phyloP scores from a whole-genome alignment of 805 yeast genomes.

The Pichia nakasei region DNA sequence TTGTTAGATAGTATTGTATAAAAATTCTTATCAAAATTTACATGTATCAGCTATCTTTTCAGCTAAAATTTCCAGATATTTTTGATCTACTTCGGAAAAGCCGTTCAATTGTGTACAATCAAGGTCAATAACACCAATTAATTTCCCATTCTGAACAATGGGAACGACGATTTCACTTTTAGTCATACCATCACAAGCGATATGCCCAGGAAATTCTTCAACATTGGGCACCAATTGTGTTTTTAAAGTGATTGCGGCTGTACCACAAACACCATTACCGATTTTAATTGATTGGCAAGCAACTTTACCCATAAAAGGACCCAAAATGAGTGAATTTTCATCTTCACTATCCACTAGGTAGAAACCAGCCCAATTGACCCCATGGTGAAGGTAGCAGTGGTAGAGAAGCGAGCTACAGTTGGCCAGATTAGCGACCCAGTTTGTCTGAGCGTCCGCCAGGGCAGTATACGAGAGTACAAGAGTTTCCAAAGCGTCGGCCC shows the following conservation, averaged over 20 bases:
- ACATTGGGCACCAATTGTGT: conserved; percentile 81
- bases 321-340: conserved; percentile 50
- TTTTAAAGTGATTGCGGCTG: conserved; percentile 48
- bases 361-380: conserved; percentile 91
- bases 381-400: conserved; percentile 65
- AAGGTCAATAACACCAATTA: conserved; percentile 76
- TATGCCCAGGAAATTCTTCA: conserved; percentile 77
- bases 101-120: conserved; percentile 64
- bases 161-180: conserved; percentile 92
- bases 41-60: conserved; percentile 43
- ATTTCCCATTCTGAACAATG: conserved; percentile 33
- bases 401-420: conserved; percentile 82
- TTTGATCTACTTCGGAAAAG: conserved; percentile 55
- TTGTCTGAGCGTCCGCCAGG: conserved; percentile 48
- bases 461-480: conserved; percentile 58
- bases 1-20: background rate
- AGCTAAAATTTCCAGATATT: conserved; percentile 54
- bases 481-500: conserved; percentile 50
- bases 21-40: conserved; percentile 29
- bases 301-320: conserved; percentile 95
- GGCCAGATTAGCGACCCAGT: conserved; percentile 87
- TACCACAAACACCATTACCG: conserved; percentile 90
- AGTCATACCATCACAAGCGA: conserved; percentile 95
- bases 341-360: conserved; percentile 43
- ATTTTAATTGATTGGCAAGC: conserved; percentile 79